phyloP scores from a whole-genome alignment of 1,139 yeast species.

The Casaregolazyma suthepensis region DNA sequence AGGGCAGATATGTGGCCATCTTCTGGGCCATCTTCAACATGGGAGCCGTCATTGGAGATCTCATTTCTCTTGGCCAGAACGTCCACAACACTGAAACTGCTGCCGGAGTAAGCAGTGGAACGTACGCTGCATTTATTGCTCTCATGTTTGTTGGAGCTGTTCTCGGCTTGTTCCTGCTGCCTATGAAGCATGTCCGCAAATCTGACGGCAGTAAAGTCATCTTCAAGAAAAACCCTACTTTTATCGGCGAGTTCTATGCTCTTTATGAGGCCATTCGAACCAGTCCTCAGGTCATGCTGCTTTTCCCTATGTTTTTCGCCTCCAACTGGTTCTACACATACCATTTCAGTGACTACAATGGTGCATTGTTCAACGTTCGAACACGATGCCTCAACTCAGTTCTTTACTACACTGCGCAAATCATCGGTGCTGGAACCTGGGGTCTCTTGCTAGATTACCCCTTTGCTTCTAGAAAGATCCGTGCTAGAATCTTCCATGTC shows the following conservation, averaged over 20 bases:
- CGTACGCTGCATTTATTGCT: slow-evolving; percentile 51
- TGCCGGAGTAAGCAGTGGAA: slow-evolving; percentile 44
- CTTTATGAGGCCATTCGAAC: slow-evolving; percentile 37
- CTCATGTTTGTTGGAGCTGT: slow-evolving; percentile 46
- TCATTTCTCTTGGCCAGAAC: slow-evolving; percentile 23
- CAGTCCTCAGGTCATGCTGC: slow-evolving; percentile 40
- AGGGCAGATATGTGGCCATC: slow-evolving; percentile 47
- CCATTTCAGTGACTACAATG: slow-evolving; percentile 52
- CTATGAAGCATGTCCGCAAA: slow-evolving; percentile 45
- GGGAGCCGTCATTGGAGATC: slow-evolving; percentile 46
- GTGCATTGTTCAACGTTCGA: slow-evolving; percentile 49
- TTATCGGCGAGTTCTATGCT: slow-evolving; percentile 41
- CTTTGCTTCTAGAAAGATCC: slow-evolving; percentile 36
- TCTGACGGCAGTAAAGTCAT: slow-evolving; percentile 48
- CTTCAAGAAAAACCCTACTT: slow-evolving; percentile 40
- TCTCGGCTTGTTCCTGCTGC: slow-evolving; percentile 45
- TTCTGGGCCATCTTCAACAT: slow-evolving; percentile 62
- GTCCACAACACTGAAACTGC: slow-evolving; percentile 29
- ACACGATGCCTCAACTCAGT: slow-evolving; percentile 55
- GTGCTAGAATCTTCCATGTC: slow-evolving; percentile 45
- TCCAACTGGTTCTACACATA: slow-evolving; percentile 62
- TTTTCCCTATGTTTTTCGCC: slow-evolving; percentile 57
- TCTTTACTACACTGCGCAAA: slow-evolving; percentile 55
- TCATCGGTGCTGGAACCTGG: slow-evolving; percentile 47
- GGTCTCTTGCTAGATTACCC: slow-evolving; percentile 45